Conservation (phyloP, 495 filamentous ascomycete species). For the Hypoxylon fragiforme region DNA sequence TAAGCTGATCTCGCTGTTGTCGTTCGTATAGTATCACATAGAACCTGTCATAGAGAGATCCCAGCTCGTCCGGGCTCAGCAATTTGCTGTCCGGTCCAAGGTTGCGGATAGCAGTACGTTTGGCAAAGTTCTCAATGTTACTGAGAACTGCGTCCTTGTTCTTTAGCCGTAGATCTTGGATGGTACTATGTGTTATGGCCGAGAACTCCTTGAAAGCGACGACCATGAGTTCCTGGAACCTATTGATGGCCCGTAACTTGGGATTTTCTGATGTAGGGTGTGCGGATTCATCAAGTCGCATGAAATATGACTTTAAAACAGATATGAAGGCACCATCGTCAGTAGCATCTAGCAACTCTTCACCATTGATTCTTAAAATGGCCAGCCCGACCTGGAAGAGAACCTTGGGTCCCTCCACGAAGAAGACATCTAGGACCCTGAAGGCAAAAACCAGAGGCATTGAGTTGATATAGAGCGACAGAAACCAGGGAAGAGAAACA, state of each 20-base stretch:
- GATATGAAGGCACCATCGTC: slow-evolving; percentile 98
- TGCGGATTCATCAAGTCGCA: slow-evolving; percentile 88
- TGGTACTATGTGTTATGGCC: slow-evolving; percentile 88
- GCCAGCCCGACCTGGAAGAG: slow-evolving; percentile 95
- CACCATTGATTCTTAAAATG: slow-evolving; percentile 95
- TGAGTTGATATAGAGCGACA: slow-evolving; percentile 97
- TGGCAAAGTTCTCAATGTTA: slow-evolving; percentile 96
- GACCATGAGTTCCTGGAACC: slow-evolving; percentile 98
- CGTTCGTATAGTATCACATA: slow-evolving; percentile 89
- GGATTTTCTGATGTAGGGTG: slow-evolving; percentile 94
- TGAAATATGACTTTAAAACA: slow-evolving; percentile 92
- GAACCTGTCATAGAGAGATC: slow-evolving; percentile 89
- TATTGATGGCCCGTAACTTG: slow-evolving; percentile 87
- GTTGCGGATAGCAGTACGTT: slow-evolving; percentile 93
- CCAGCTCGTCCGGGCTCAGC: slow-evolving; percentile 80
- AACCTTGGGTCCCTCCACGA: slow-evolving; percentile 95
- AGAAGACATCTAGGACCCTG: slow-evolving; percentile 94
- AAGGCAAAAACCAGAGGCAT: slow-evolving; percentile 98
- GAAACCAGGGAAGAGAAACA: slow-evolving; percentile 95
- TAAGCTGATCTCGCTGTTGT: slow-evolving; percentile 75
- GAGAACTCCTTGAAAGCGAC: slow-evolving; percentile 98
- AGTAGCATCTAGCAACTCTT: slow-evolving; percentile 91
- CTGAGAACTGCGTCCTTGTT: slow-evolving; percentile 87
- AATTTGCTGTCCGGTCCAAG: slow-evolving; percentile 94
- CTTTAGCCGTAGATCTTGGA: slow-evolving; percentile 83